Evolutionary conservation across 345 rosid species (phyloP), one percentile per base, ranked within the genome.

Genomic region (Dovyalis caffra): DNA sequence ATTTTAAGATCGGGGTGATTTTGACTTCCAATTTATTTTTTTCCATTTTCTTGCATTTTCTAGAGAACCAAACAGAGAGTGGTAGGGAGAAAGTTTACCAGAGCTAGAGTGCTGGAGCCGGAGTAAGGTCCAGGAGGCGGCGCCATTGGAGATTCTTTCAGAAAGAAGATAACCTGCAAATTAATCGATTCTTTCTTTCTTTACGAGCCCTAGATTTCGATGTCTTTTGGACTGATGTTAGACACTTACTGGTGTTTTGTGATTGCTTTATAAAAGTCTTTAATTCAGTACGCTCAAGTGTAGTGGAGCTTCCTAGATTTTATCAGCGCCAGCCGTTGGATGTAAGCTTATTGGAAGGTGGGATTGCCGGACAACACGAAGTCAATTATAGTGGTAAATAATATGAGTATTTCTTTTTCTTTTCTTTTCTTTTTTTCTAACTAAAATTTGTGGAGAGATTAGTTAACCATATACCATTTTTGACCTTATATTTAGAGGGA

Each of bases 101-200:
- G 84, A 38, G 97, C 92, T 47, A 92, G 87, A 31, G 95, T 87
- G 88, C 97, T 89, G 75, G 79, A 76, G 74, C 97, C 95, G 85
- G 97, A 90, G 85, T 89, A 89, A 57, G 85, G 97, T 57, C 93
- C 95, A 43, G 92, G 92, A 72, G 91, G 92, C 69, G 88, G 87
- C 80, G 95, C 77, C 98, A 91, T 90, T 74, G 68, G 37, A n/a
- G 40, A 40, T 67, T 6, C 53, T 40, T 29, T 29, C 25, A 5
- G 21, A 31, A 15, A 34, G 8, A 49, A 33, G 62, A 5, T 34
- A 34, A 16, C 58, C 33, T 56, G 43, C 2, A 57, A 14, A 1
- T 35, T 8, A 12, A 64, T n/a, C 14, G 26, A 23, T n/a, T 18
- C 15, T 43, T 43, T 18, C 15, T 43, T 43, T 18, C 15, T 2